A percentile compares a stretch with the other conserved stretches of the same genome.
phyloP scores from a whole-genome alignment of 176 grass and related monocot species.

The Musa itinerans region DNA sequence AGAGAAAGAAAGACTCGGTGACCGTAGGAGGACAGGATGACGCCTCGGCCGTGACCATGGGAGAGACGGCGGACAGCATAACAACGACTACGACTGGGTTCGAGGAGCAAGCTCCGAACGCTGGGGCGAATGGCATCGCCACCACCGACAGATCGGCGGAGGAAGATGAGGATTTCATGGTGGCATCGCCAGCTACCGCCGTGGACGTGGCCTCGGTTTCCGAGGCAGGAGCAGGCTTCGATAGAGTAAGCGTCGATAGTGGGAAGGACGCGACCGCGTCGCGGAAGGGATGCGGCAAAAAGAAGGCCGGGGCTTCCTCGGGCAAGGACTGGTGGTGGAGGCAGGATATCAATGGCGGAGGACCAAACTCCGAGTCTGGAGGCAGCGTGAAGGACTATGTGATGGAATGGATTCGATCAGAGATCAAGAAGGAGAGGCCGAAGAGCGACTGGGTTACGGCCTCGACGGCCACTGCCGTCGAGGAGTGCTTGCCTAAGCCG shows the following conservation, averaged over 20 bases:
- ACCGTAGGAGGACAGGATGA: conserved; percentile 11
- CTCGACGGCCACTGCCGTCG: conserved; percentile 12
- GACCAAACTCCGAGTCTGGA: conserved; percentile 3
- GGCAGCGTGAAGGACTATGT: conserved; percentile 79
- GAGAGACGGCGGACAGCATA: conserved; percentile 19
- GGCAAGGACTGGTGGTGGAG: conserved; percentile 86
- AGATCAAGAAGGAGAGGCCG: conserved; percentile 92
- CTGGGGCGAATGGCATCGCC: neutral
- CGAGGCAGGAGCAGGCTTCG: conserved; percentile 20
- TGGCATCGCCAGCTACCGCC: conserved; percentile 21
- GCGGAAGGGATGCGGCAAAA: conserved; percentile 10
- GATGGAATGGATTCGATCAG: conserved; percentile 95
- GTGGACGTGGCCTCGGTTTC: conserved; percentile 53
- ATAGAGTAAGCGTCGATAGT: conserved; percentile 41
- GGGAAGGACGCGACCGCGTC: conserved; percentile 37
- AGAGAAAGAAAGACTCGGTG: neutral
- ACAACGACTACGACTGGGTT: conserved; percentile 5
- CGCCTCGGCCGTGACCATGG: neutral
- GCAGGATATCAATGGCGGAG: conserved; percentile 47
- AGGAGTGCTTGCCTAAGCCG: conserved; percentile 22
- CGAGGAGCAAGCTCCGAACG: neutral
- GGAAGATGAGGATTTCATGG: conserved; percentile 40
- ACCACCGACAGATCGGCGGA: conserved; percentile 30
- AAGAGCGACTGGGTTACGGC: conserved; percentile 67
- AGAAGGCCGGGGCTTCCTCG: neutral